Conservation (phyloP, 2,329 filamentous ascomycete species). For the Venturia pyrina region DNA sequence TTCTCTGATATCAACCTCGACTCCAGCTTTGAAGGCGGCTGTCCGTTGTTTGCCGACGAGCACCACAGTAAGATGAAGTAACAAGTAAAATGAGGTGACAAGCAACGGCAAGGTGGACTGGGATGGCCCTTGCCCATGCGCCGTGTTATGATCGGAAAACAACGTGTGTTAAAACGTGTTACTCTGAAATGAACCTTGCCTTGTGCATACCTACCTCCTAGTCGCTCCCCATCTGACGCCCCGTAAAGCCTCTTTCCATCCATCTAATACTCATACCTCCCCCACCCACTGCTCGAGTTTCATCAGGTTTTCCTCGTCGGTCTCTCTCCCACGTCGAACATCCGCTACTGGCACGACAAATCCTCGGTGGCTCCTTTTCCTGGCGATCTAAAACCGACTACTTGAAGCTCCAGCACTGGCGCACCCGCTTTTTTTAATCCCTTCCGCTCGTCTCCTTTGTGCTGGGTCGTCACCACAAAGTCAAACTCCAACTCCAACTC, state of each 20-base stretch:
- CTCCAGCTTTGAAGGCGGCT: too few species aligned
- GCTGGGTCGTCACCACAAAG: conserved; percentile 3
- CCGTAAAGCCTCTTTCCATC: neutral
- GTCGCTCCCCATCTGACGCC: neutral
- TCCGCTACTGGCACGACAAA: neutral
- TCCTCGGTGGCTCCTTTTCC: neutral
- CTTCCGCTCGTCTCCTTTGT: conserved; percentile 7
- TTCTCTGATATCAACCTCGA: too few species aligned
- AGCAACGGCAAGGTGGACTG: too few species aligned
- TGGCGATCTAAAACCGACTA: neutral
- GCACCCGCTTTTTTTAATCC: neutral
- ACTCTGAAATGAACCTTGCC: neutral
- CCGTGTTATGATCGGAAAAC: too few species aligned
- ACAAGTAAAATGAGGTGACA: too few species aligned
- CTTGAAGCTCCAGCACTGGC: neutral
- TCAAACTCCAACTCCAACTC: neutral
- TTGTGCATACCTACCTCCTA: neutral
- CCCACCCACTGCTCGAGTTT: neutral
- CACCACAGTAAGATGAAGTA: too few species aligned
- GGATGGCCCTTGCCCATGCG: too few species aligned
- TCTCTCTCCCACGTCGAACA: neutral
- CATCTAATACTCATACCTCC: neutral
- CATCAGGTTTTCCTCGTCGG: neutral
- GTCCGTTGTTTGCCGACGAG: too few species aligned
- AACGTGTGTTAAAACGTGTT: neutral